Conservation (phyloP, 139 green algal genomes). For the Coelastrella sp. region DNA sequence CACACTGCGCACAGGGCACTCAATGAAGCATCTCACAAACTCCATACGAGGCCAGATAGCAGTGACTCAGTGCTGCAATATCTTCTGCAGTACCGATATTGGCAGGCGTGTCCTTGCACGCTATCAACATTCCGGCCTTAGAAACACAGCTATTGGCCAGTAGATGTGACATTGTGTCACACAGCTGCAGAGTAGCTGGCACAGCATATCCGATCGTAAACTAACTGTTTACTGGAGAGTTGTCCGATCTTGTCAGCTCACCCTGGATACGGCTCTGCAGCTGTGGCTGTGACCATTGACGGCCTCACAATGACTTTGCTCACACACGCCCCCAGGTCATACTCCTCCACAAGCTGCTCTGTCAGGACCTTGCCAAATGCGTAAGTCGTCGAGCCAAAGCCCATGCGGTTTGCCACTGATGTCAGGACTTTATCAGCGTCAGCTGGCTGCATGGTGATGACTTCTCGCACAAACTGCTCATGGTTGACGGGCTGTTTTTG, state of each 20-base stretch:
- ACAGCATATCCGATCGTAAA: no score
- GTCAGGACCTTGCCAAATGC: slow-evolving; percentile 42
- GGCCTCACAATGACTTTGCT: slow-evolving; percentile 37
- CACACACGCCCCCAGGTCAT: slow-evolving; percentile 14
- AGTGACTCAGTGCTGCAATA: no score
- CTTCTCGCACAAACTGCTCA: neutral
- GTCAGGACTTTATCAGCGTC: neutral
- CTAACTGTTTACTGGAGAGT: no score
- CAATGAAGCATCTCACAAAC: no score
- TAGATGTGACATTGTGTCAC: no score
- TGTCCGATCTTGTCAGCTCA: neutral
- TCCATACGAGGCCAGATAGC: no score
- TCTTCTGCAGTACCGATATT: no score
- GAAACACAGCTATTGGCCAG: no score
- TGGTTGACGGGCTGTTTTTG: neutral
- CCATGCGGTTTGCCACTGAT: neutral
- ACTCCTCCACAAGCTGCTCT: slow-evolving; percentile 61
- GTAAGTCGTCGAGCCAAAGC: neutral
- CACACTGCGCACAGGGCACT: no score
- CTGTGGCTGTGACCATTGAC: slow-evolving; percentile 18
- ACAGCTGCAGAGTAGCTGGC: no score
- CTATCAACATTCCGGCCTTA: no score
- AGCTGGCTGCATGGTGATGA: neutral
- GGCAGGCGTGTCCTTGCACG: no score
- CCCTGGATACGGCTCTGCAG: slow-evolving; percentile 40